Conservation (phyloP, 2,329 filamentous ascomycete species). For the Amylocarpus encephaloides region DNA sequence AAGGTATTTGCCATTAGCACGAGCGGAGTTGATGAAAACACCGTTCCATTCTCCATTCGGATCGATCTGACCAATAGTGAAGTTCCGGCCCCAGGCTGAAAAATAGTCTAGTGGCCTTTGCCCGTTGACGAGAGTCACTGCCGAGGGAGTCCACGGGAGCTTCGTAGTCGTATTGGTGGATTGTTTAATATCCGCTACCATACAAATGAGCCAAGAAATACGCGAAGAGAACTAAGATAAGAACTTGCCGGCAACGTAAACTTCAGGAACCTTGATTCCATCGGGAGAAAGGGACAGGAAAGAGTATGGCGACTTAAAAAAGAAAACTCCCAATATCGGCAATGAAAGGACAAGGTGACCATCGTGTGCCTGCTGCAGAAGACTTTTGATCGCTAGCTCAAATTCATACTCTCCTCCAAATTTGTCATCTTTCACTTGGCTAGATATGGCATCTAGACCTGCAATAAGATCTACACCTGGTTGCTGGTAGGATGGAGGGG, state of each 20-base stretch:
- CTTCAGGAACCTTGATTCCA: conserved; percentile 8
- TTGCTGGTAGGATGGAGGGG: conserved; percentile 4
- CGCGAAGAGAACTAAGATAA: conserved; percentile 8
- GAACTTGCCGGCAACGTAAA: too few species aligned
- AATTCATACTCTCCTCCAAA: conserved; percentile 14
- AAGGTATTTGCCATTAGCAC: too few species aligned
- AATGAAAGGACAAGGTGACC: conserved; percentile 2
- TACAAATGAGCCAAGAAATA: too few species aligned
- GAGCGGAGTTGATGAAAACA: neutral
- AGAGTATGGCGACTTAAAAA: neutral
- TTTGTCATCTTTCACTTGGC: neutral
- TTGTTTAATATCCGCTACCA: neutral
- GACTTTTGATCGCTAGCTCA: conserved; percentile 1
- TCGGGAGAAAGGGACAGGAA: conserved; percentile 11
- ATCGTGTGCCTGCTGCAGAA: neutral
- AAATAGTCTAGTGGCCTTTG: conserved; percentile 2
- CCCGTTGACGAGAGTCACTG: conserved; percentile 1
- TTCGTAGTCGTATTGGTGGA: neutral
- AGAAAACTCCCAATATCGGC: neutral
- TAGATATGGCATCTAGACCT: conserved; percentile 5
- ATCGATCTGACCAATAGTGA: neutral
- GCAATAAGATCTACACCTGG: conserved; percentile 7
- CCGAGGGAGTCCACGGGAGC: neutral
- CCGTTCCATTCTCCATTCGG: conserved; percentile 3
- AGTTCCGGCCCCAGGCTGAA: neutral